Base-by-base conservation (phyloP, 768 basidiomycete genomes). In the Panaeolus papilionaceus region DNA sequence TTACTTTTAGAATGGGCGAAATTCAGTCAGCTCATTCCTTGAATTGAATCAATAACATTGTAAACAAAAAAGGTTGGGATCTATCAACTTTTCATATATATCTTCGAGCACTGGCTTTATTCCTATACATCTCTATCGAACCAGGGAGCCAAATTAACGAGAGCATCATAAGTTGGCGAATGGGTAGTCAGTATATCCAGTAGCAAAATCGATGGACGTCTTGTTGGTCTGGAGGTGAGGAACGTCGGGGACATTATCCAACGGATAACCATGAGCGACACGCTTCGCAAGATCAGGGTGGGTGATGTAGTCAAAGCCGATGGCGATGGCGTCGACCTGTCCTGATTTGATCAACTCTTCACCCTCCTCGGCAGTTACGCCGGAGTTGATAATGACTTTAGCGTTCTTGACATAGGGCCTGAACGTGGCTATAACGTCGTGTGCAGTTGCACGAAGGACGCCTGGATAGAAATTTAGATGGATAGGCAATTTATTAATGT, bases 251-350 rank as follows among this genome's bases (percentile, higher is more conserved):
- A 37, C 12, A 40, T 73, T 73, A 37, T 73, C 69, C 18, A 73
- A 51, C 2, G 70, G 67, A 63, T 71, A 71, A 7, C 70, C 70
- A 39, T 67, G 65, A 67, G 74, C 62, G 20, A 81, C 72, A 14
- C 80, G 78, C 67, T 78, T 78, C 54, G 72, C 79, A n/a, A 82
- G 67, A 69, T 83, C 83, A 0, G 82, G 79, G 66, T 84, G 82
- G 7, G 75, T 72, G 63, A 83, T 75, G 72, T 73, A 81, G 45
- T 70, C 64, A 61, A 78, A 71, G 2, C 83, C 82, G 38, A 83
- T 77, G 61, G 75, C 71, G 6, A 79, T 75, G 3, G 72, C 81
- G 58, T 83, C 81, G 18, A 76, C 73, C 62, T 79, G 77, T 2
- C 79, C 78, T 9, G 70, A 69, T 8, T 71, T 49, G 14, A 84